Base-by-base conservation (phyloP, 2,329 filamentous ascomycete genomes). In the Trichoderma brevicompactum region DNA sequence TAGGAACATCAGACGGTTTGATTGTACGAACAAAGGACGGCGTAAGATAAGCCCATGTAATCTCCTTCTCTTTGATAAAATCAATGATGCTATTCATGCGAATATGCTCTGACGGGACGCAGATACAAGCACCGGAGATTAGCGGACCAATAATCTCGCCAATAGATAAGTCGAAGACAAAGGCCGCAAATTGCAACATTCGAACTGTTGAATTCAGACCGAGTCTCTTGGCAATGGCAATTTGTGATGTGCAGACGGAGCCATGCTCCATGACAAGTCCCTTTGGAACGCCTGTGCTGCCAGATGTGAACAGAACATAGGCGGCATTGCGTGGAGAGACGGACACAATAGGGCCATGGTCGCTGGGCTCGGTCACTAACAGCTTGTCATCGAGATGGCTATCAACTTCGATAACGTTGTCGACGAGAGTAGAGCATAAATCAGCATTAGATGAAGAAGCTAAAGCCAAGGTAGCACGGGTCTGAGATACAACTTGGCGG, bases 351-450 rank as follows among this genome's bases (percentile, higher is more conserved):
- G 58, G 52, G 9, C n/a, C 40, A 43, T 54, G 13, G 17, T 8
- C 43, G 36, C 59, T 41, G 1, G 59, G 2, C 23, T 56, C 34
- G 0, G 34, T 50, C n/a, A 7, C 12, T 8, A n/a, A 19, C 32
- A 58, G 54, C 53, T 53, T 40, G 17, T 19, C 48, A 32, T 64
- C 52, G 13, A 49, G 55, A 43, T 40, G 54, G 2, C 19, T 7
- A 7, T 58, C 28, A 2, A 67, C 63, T 41, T 70, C 58, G 7
- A 68, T n/a, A 10, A 67, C 50, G 10, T 50, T n/a, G 2, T 6
- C 19, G 15, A 60, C 50, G 0, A 72, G 68, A 17, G 67, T 23
- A 2, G 62, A 17, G 34, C 74, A 72, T 10, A 74, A 60, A 4
- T 64, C 55, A 3, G 36, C 17, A 41, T 69, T 67, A 0, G 68